phyloP scores from a whole-genome alignment of 2,329 filamentous ascomycete genomes.

The Colletotrichum lini region DNA sequence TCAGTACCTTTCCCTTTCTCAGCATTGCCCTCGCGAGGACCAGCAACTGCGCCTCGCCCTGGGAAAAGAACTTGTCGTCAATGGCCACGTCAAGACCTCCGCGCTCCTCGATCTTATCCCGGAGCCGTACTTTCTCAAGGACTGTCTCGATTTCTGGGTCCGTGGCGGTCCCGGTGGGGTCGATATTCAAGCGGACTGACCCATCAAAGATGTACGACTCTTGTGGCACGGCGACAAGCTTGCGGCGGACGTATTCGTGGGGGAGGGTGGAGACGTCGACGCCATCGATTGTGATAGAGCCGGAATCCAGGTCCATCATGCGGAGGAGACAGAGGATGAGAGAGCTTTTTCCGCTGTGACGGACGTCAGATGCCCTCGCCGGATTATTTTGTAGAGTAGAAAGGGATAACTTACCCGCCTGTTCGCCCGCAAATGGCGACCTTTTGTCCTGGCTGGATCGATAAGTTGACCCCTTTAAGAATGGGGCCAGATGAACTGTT shows the following conservation, averaged over 20 bases:
- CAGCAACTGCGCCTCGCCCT: constrained; percentile 65
- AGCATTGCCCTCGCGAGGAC: constrained; percentile 62
- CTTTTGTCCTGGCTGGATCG: constrained; percentile 44
- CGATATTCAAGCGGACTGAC: constrained; percentile 63
- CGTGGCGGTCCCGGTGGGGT: constrained; percentile 55
- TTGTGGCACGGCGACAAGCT: constrained; percentile 63
- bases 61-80: constrained; percentile 53
- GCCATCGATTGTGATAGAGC: constrained; percentile 61
- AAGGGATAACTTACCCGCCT: constrained; percentile 42
- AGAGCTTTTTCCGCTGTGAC: constrained; percentile 63
- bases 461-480: constrained; percentile 33
- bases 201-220: constrained; percentile 65
- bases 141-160: constrained; percentile 60
- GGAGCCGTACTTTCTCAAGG: constrained; percentile 61
- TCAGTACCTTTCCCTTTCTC: constrained; percentile 54
- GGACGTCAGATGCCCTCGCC: neutral
- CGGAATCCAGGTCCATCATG: constrained; percentile 60
- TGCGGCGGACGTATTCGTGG: constrained; percentile 46
- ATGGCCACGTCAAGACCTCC: constrained; percentile 55
- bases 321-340: constrained; percentile 55
- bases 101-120: constrained; percentile 54
- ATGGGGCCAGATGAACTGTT: constrained; percentile 28
- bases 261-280: constrained; percentile 53
- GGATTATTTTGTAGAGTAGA: neutral
- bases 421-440: constrained; percentile 46